Conservation (phyloP, 768 basidiomycete genomes). For the Podaxis sp. region DNA sequence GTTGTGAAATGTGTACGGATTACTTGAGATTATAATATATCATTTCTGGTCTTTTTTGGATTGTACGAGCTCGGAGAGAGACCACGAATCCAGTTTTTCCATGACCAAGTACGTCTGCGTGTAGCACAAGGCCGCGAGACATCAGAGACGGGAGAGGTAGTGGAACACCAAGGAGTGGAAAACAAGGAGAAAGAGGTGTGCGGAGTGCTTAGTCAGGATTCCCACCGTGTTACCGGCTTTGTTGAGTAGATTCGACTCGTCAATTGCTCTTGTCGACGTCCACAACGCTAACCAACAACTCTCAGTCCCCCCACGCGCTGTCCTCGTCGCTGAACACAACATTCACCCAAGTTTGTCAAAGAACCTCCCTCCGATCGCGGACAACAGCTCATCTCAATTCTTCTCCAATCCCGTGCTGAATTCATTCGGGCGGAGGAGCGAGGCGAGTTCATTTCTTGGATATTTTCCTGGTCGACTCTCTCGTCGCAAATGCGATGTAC, state of each 20-base stretch:
- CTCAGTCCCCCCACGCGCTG: not conserved
- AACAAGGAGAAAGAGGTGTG: not conserved
- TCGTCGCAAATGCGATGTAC: slow-evolving; percentile 63
- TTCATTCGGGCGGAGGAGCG: not conserved
- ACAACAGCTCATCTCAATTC: not conserved
- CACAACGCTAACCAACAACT: not conserved
- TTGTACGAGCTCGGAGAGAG: not conserved
- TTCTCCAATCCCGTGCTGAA: not conserved
- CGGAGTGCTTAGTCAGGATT: slow-evolving; percentile 10
- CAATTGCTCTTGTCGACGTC: slow-evolving; percentile 6
- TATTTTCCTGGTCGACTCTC: slow-evolving; percentile 2
- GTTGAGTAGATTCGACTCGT: slow-evolving; percentile 2
- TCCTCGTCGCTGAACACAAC: not conserved
- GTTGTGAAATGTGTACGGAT: slow-evolving; percentile 5
- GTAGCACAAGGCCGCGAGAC: not conserved
- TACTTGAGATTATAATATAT: not conserved
- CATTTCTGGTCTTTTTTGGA: not conserved
- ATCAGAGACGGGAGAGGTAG: not conserved
- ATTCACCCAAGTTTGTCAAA: not conserved
- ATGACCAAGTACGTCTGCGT: not conserved
- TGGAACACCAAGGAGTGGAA: not conserved
- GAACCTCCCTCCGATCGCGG: not conserved
- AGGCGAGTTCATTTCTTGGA: slow-evolving; percentile 12
- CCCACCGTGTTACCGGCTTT: not conserved
- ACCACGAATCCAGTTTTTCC: not conserved